Evolutionary conservation across 176 grass and related monocot genomes (phyloP).

Genomic region (Oryza longistaminata): DNA sequence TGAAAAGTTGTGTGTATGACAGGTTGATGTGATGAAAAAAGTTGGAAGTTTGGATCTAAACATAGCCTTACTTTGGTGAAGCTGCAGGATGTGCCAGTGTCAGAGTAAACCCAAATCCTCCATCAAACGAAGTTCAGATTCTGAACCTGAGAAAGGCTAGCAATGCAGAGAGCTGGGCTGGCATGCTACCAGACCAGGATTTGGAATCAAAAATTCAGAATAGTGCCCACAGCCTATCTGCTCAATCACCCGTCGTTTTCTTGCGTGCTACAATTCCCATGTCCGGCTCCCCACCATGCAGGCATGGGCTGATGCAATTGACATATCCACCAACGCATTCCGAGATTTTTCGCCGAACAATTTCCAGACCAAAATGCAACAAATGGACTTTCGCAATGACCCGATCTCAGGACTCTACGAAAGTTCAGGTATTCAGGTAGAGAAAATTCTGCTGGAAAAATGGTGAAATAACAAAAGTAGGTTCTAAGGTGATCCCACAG

Average conservation of each 20-base stretch:
- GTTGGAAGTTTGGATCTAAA: no score
- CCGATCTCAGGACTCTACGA: background rate
- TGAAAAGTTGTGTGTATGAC: no score
- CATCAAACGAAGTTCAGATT: no score
- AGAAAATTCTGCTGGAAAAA: no score
- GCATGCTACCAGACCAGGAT: background rate
- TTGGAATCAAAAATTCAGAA: background rate
- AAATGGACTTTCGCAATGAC: background rate
- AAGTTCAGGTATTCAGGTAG: background rate
- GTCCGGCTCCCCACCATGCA: background rate
- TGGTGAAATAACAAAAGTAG: no score
- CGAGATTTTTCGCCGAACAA: background rate
- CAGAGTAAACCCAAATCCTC: no score
- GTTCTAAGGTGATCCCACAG: no score
- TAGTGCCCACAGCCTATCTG: background rate
- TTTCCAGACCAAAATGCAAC: background rate
- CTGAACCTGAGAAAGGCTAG: background rate
- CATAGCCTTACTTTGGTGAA: background rate
- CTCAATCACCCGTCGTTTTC: background rate
- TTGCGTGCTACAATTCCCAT: background rate
- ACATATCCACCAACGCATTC: background rate
- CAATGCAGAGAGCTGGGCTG: background rate
- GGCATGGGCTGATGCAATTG: slow-evolving; percentile 3
- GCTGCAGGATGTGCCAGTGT: background rate
- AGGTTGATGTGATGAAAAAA: no score